phyloP scores from a whole-genome alignment of 2,329 filamentous ascomycete species.

The Gyromitra esculenta region DNA sequence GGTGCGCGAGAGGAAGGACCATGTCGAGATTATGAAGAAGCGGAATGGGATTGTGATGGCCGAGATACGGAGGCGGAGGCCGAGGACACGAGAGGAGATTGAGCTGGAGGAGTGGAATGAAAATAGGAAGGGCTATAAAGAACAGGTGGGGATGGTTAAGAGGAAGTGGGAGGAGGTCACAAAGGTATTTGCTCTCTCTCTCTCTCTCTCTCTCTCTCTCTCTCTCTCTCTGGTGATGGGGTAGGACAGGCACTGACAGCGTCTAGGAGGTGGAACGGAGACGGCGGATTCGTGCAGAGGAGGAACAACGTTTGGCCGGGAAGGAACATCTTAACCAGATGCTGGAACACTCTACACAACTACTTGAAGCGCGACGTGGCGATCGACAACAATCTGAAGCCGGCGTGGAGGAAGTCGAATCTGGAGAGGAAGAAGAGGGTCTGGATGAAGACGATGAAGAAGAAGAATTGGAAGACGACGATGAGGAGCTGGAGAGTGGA shows the following conservation, averaged over 20 bases:
- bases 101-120: conserved; percentile 78
- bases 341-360: conserved; percentile 65
- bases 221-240: neutral
- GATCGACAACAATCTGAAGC: conserved; percentile 50
- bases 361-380: conserved; percentile 63
- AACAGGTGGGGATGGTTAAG: conserved; percentile 71
- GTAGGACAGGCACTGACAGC: conserved; percentile 58
- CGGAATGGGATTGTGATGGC: conserved; percentile 63
- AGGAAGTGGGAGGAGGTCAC: conserved; percentile 70
- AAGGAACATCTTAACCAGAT: conserved; percentile 65
- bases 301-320: conserved; percentile 61
- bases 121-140: conserved; percentile 74
- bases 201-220: conserved; percentile 57
- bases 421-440: conserved; percentile 60
- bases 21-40: conserved; percentile 77
- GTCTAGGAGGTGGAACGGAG: conserved; percentile 61
- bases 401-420: conserved; percentile 60
- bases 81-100: conserved; percentile 81
- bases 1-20: conserved; percentile 78
- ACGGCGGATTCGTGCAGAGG: conserved; percentile 69
- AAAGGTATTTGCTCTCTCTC: conserved; percentile 64
- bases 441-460: conserved; percentile 59
- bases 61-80: conserved; percentile 76
- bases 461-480: conserved; percentile 61
- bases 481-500: conserved; percentile 48